These are phyloP conservation scores for Podaxis sp. DNA, from an alignment of 768 basidiomycete species.

Conservation along the genomic window DNA sequence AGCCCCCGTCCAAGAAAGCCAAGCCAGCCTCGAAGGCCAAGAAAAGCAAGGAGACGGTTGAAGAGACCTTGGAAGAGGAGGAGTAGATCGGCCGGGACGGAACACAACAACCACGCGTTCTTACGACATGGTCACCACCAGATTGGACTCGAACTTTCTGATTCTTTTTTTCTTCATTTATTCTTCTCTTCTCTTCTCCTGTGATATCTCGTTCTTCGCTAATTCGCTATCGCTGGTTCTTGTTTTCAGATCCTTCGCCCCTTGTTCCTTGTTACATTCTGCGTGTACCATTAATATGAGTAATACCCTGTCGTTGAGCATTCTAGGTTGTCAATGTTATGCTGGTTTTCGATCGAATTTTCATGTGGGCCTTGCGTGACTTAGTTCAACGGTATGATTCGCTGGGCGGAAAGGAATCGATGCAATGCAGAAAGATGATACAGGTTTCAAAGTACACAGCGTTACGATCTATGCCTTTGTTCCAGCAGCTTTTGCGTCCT, in stretches of 20 bases:
- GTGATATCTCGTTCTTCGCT: constrained; percentile 1
- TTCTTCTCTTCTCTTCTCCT: background rate
- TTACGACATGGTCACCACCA: background rate
- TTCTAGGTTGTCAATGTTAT: background rate
- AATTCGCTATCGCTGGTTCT: background rate
- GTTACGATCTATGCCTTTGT: constrained; percentile 49
- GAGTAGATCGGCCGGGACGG: constrained; percentile 12
- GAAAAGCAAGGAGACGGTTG: constrained; percentile 51
- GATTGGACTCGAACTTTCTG: background rate
- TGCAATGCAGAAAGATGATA: constrained; percentile 12
- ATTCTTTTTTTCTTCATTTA: constrained; percentile 5
- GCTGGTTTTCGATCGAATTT: background rate
- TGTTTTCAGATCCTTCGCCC: background rate
- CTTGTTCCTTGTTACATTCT: constrained; percentile 5
- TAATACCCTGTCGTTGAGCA: constrained; percentile 11
- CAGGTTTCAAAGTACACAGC: constrained; percentile 9
- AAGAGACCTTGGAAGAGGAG: constrained; percentile 41
- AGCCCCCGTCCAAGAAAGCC: constrained; percentile 48
- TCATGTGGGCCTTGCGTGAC: background rate
- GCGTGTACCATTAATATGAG: constrained; percentile 14
- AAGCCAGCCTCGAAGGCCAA: constrained; percentile 41
- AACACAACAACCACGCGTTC: background rate
- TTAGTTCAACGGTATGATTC: background rate
- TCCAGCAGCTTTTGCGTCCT: constrained; percentile 72
- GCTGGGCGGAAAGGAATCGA: background rate